Percentiles rank a stretch among this genome's conserved stretches.
phyloP scores from a whole-genome alignment of 768 basidiomycete species.

The Mycena venus region DNA sequence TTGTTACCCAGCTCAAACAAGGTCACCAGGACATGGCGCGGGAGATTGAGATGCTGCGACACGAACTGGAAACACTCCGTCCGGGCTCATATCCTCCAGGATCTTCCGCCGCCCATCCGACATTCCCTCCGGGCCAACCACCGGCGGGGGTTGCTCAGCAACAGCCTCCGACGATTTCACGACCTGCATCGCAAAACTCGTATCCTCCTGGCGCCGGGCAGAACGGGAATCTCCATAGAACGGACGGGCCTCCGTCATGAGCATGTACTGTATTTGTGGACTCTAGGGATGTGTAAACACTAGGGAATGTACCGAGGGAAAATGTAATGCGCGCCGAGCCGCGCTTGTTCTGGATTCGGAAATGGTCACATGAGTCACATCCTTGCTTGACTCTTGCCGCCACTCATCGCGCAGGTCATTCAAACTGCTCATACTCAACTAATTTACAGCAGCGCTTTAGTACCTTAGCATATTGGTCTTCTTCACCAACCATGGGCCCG shows the following conservation, averaged over 20 bases:
- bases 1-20: conserved; percentile 83
- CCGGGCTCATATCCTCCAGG: conserved; percentile 68
- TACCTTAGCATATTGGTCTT: conserved; percentile 22
- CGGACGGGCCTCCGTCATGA: conserved; percentile 58
- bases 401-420: conserved; percentile 24
- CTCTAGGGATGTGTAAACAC: conserved; percentile 21
- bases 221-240: conserved; percentile 61
- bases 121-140: conserved; percentile 56
- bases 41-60: conserved; percentile 83
- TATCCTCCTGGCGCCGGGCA: conserved; percentile 60
- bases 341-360: neutral
- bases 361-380: conserved; percentile 10
- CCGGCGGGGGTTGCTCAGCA: conserved; percentile 48
- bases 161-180: conserved; percentile 54
- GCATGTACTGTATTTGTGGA: conserved; percentile 34
- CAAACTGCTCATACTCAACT: conserved; percentile 9
- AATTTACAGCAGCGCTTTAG: conserved; percentile 23
- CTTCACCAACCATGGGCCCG: conserved; percentile 53
- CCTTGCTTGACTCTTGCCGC: neutral
- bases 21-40: conserved; percentile 81
- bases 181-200: conserved; percentile 73
- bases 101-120: conserved; percentile 57
- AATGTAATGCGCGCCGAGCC: no score
- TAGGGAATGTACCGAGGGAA: neutral
- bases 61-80: conserved; percentile 78